Conservation (phyloP, 208 protist genomes). For the Leptomonas pyrrhocoris region DNA sequence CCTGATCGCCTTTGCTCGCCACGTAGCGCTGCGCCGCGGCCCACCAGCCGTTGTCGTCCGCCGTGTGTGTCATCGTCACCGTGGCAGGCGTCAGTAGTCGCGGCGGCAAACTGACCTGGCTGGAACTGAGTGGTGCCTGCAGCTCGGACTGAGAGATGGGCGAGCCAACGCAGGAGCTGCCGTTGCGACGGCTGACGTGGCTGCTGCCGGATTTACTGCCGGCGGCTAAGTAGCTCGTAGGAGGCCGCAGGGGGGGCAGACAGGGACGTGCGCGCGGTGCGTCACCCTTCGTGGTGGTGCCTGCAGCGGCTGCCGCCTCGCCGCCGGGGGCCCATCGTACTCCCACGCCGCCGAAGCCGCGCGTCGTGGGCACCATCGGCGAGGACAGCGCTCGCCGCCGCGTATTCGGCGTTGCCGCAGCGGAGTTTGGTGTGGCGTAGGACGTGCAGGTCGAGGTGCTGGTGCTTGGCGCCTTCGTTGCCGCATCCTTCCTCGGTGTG, state of each 20-base stretch:
- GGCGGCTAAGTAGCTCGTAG: neutral
- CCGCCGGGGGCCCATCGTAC: neutral
- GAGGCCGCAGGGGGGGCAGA: slow-evolving; percentile 16
- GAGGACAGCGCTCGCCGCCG: neutral
- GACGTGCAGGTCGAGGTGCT: neutral
- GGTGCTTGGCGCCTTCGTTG: neutral
- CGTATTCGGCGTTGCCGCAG: neutral
- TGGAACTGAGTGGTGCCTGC: neutral
- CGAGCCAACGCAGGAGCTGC: slow-evolving; percentile 1
- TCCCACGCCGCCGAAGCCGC: neutral
- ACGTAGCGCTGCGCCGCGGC: slow-evolving; percentile 14
- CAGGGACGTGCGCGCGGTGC: neutral
- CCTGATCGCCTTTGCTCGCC: slow-evolving; percentile 15
- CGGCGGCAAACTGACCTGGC: neutral
- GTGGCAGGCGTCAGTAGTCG: slow-evolving; percentile 1
- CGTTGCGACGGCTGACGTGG: slow-evolving; percentile 10
- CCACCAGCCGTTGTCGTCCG: slow-evolving; percentile 29
- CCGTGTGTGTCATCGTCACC: neutral
- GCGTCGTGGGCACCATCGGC: slow-evolving; percentile 16
- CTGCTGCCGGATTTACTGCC: slow-evolving; percentile 18
- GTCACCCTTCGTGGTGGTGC: too few relatives aligned
- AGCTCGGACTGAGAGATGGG: neutral
- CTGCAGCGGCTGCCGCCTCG: neutral
- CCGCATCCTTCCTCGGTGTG: neutral
- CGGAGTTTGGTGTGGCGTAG: neutral